A percentile compares a stretch with the other conserved stretches of the same genome.
Evolutionary conservation across 345 rosid species (phyloP).

Genomic region (Mangifera indica): DNA sequence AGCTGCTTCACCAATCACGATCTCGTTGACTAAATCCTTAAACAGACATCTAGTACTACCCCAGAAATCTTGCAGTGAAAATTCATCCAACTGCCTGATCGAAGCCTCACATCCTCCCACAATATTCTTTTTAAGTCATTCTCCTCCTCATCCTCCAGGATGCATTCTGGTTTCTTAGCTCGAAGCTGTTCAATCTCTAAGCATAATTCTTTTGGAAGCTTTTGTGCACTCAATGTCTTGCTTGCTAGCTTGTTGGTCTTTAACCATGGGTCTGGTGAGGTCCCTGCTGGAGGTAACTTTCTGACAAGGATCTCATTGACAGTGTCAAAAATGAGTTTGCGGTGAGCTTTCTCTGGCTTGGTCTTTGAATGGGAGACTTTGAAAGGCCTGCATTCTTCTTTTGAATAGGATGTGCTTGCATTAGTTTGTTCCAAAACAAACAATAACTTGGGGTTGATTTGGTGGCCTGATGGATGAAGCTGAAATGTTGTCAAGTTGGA

Average conservation of each 20-base stretch:
- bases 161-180: constrained; percentile 40
- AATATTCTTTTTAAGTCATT: constrained; percentile 54
- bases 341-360: constrained; percentile 54
- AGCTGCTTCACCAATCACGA: constrained; percentile 50
- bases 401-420: constrained; percentile 42
- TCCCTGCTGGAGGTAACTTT: constrained; percentile 49
- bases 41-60: constrained; percentile 70
- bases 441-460: constrained; percentile 86
- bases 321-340: constrained; percentile 78
- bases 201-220: constrained; percentile 75
- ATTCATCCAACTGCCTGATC: constrained; percentile 67
- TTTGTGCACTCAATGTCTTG: constrained; percentile 68
- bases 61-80: constrained; percentile 54
- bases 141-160: constrained; percentile 58
- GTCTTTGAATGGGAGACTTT: constrained; percentile 35
- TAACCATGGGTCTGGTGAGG: constrained; percentile 50
- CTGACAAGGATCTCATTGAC: constrained; percentile 77
- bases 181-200: constrained; percentile 58
- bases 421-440: constrained; percentile 89
- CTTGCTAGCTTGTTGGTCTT: constrained; percentile 47
- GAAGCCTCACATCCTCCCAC: constrained; percentile 61
- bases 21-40: constrained; percentile 81
- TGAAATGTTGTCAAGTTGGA: constrained; percentile 65
- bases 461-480: constrained; percentile 82
- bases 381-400: constrained; percentile 41